Conservation (phyloP, 2,329 filamentous ascomycete species). For the Fonsecaea pedrosoi region DNA sequence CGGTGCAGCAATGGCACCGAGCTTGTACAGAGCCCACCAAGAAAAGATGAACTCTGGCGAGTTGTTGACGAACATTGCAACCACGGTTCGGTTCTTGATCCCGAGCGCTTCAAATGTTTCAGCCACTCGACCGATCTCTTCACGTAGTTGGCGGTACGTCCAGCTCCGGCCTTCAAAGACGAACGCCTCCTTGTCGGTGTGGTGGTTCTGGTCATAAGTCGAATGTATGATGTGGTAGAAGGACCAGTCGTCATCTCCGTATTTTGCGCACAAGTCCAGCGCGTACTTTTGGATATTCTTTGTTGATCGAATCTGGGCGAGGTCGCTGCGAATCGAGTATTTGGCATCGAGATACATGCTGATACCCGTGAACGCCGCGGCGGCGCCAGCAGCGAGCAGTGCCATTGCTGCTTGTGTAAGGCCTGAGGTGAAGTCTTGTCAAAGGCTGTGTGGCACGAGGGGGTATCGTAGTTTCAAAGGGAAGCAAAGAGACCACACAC, state of each 20-base stretch:
- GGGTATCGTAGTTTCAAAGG: neutral
- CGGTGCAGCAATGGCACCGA: constrained; percentile 64
- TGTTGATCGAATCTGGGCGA: constrained; percentile 54
- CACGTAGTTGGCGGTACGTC: constrained; percentile 59
- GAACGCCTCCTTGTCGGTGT: constrained; percentile 49
- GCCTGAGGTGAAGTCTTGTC: neutral
- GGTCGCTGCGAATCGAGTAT: constrained; percentile 69
- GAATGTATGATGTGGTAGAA: constrained; percentile 70
- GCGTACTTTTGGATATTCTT: constrained; percentile 43
- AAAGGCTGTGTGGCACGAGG: neutral
- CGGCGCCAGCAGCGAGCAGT: constrained; percentile 33
- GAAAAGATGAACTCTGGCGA: constrained; percentile 57
- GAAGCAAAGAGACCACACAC: neutral
- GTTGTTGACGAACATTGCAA: constrained; percentile 57
- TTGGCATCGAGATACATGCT: constrained; percentile 72
- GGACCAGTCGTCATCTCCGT: constrained; percentile 58
- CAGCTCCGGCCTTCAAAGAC: constrained; percentile 58
- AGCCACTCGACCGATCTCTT: constrained; percentile 64
- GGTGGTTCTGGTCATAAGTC: constrained; percentile 58
- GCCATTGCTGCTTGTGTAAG: constrained; percentile 12
- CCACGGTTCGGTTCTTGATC: constrained; percentile 49
- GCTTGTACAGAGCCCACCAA: constrained; percentile 53
- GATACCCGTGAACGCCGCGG: constrained; percentile 45
- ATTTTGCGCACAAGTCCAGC: constrained; percentile 22
- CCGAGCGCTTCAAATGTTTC: constrained; percentile 64